Evolutionary conservation across 2,329 filamentous ascomycete species (phyloP).

Genomic region (Pyricularia sp.): DNA sequence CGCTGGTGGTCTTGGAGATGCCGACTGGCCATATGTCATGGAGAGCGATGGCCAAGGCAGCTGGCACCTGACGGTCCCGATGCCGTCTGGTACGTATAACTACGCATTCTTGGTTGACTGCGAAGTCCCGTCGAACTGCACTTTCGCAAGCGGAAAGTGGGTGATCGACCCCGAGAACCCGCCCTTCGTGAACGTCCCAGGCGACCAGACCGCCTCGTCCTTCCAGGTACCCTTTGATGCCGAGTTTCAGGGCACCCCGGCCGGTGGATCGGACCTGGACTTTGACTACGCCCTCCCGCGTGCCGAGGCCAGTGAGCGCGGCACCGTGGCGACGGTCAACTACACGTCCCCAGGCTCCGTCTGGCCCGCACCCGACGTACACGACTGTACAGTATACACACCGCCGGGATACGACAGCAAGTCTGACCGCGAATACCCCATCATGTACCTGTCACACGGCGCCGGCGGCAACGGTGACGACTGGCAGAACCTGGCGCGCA

Average conservation of each 20-base stretch:
- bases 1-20: constrained; percentile 4
- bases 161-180: constrained; percentile 19
- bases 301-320: constrained; percentile 14
- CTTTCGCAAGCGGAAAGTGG: constrained; percentile 18
- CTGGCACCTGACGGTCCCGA: constrained; percentile 18
- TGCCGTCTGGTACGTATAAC: constrained; percentile 19
- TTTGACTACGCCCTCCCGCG: constrained; percentile 14
- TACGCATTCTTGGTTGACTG: constrained; percentile 19
- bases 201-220: constrained; percentile 17
- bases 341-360: constrained; percentile 20
- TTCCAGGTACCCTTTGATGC: constrained; percentile 20
- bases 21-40: constrained; percentile 19
- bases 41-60: constrained; percentile 10
- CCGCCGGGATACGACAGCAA: constrained; percentile 15
- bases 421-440: constrained; percentile 15
- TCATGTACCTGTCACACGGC: constrained; percentile 20
- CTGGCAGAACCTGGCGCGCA: constrained; percentile 19
- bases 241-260: constrained; percentile 14
- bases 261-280: constrained; percentile 9
- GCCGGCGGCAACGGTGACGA: constrained; percentile 18
- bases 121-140: constrained; percentile 15
- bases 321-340: constrained; percentile 17
- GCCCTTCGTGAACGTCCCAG: constrained; percentile 17
- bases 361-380: constrained; percentile 18
- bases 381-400: constrained; percentile 18